These are phyloP conservation scores for Pythium biforme DNA, from an alignment of 352 stramenopile species.

Conservation along the genomic window DNA sequence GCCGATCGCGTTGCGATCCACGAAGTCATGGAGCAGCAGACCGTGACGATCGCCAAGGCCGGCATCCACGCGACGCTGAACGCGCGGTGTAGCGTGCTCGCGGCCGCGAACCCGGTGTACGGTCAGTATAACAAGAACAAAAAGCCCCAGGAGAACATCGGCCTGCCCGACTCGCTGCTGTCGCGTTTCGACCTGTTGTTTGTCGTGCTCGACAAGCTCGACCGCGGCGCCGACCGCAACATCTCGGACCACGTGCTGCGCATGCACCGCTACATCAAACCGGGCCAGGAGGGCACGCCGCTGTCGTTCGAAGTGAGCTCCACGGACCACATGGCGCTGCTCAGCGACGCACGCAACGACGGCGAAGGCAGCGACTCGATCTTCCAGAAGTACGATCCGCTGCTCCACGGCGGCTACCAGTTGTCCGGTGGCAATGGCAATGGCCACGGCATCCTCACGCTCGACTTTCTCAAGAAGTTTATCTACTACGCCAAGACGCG, in stretches of 20 bases:
- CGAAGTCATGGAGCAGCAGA: constrained; percentile 99
- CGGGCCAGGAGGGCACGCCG: constrained; percentile 86
- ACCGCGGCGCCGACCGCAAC: constrained; percentile 91
- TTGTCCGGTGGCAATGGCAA: constrained; percentile 45
- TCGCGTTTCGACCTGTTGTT: constrained; percentile 99
- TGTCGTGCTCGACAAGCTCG: constrained; percentile 98
- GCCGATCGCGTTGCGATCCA: constrained; percentile 99
- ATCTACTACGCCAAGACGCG: constrained; percentile 99
- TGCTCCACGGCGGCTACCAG: constrained; percentile 79
- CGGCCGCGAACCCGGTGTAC: constrained; percentile 99
- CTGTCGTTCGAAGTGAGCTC: constrained; percentile 87
- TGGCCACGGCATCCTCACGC: constrained; percentile 86
- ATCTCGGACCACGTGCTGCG: constrained; percentile 98
- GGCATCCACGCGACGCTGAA: constrained; percentile 99
- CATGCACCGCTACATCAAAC: constrained; percentile 94
- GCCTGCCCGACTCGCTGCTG: constrained; percentile 98
- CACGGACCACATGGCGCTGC: constrained; percentile 71
- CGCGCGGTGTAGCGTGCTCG: constrained; percentile 97
- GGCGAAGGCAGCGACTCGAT: constrained; percentile 80
- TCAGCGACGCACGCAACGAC: constrained; percentile 61
- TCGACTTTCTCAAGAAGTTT: constrained; percentile 99
- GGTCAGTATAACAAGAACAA: constrained; percentile 99
- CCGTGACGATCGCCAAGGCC: constrained; percentile 99
- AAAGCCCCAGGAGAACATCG: constrained; percentile 98
- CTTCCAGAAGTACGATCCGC: constrained; percentile 90